phyloP scores from a whole-genome alignment of 73 alveolate genomes.

The Tetrahymena elliotti region DNA sequence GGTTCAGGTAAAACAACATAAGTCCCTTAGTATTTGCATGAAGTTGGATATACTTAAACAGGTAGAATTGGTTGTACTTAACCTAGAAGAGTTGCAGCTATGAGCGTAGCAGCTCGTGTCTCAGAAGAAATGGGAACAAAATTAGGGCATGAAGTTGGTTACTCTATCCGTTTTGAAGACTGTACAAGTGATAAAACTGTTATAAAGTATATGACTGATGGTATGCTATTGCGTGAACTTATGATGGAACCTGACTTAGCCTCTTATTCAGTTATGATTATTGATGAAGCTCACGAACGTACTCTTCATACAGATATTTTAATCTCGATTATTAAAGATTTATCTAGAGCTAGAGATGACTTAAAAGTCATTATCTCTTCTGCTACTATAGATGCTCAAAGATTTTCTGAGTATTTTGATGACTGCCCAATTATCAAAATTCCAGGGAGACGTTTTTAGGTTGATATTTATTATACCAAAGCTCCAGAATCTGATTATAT shows the following conservation, averaged over 20 bases:
- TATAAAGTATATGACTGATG: conserved; percentile 99
- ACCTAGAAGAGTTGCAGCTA: conserved; percentile 99
- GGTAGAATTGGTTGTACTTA: conserved; percentile 98
- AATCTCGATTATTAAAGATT: conserved; percentile 81
- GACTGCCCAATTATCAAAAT: conserved; percentile 90
- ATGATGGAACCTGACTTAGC: conserved; percentile 72
- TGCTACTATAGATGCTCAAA: conserved; percentile 98
- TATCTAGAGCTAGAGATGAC: conserved; percentile 87
- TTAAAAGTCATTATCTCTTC: conserved; percentile 93
- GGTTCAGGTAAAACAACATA: conserved; percentile 98
- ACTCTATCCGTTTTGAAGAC: conserved; percentile 97
- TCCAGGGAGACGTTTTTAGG: conserved; percentile 98
- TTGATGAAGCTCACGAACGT: conserved; percentile 99
- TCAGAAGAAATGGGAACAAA: conserved; percentile 94
- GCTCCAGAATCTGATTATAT: conserved; percentile 99
- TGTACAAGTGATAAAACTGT: conserved; percentile 88
- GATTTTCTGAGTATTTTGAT: conserved; percentile 93
- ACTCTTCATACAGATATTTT: conserved; percentile 99
- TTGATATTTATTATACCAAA: conserved; percentile 92
- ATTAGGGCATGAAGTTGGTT: conserved; percentile 99
- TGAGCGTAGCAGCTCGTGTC: conserved; percentile 99
- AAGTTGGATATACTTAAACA: conserved; percentile 89
- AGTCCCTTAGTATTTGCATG: conserved; percentile 94
- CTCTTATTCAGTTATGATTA: conserved; percentile 75
- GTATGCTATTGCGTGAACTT: conserved; percentile 93